Conservation (phyloP, 805 yeast species). For the Starmerella sirachaensis region DNA sequence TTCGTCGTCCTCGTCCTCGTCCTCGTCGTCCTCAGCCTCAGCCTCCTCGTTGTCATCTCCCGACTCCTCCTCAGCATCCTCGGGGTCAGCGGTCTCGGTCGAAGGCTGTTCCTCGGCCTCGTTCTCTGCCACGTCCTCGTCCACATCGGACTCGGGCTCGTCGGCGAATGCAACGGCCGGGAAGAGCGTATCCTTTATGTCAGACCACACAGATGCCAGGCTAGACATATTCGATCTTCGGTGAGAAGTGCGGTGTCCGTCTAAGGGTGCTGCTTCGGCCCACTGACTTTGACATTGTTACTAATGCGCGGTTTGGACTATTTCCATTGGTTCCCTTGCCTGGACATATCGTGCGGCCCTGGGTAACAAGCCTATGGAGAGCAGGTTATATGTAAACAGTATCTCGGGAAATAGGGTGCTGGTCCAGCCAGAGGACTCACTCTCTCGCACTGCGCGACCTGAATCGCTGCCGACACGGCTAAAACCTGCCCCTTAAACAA, state of each 20-base stretch:
- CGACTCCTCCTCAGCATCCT: conserved; percentile 19
- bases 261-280: too few species aligned
- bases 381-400: too few species aligned
- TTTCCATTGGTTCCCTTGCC: conserved; percentile 10
- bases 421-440: too few species aligned
- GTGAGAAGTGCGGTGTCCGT: too few species aligned
- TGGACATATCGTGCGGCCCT: conserved; percentile 7
- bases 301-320: conserved; percentile 12
- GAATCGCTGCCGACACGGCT: too few species aligned
- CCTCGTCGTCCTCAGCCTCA: conserved; percentile 32
- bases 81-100: conserved; percentile 11
- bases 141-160: conserved; percentile 17
- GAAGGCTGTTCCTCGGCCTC: conserved; percentile 8
- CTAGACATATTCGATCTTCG: conserved; percentile 15
- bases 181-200: conserved; percentile 64
- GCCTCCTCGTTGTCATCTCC: conserved; percentile 29
- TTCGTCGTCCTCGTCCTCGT: conserved; percentile 41
- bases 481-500: too few species aligned
- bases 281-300: too few species aligned
- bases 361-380: not conserved
- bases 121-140: conserved; percentile 3
- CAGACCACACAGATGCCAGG: conserved; percentile 39
- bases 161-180: conserved; percentile 82
- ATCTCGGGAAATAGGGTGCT: too few species aligned
- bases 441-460: too few species aligned